These are phyloP conservation scores for Zostera marina DNA, from an alignment of 116 monocot genomes.

Conservation along the genomic window DNA sequence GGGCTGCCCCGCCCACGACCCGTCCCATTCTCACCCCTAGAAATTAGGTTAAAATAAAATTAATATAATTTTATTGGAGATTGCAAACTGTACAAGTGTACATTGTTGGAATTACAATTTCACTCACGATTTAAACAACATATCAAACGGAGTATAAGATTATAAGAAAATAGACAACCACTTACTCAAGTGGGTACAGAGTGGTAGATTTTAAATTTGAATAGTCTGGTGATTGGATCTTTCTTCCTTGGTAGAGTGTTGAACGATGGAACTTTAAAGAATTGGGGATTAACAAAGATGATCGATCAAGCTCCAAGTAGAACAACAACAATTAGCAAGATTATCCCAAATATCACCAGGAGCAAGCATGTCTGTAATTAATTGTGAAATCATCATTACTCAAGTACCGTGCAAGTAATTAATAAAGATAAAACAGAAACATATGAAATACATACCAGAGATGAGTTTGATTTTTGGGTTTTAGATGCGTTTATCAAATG, in stretches of 20 bases:
- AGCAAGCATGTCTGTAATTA: conserved; percentile 67
- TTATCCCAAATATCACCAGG: conserved; percentile 72
- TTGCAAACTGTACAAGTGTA: conserved; percentile 1
- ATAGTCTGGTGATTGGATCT: neutral
- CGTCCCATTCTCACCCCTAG: too few species aligned
- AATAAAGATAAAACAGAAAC: too few species aligned
- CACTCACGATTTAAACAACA: neutral
- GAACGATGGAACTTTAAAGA: neutral
- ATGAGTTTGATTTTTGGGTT: conserved; percentile 78
- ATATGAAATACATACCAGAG: conserved; percentile 37
- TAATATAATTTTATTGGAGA: neutral
- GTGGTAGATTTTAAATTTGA: too few species aligned
- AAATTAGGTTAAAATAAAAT: too few species aligned
- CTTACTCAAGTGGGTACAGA: neutral
- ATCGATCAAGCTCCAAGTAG: conserved; percentile 51
- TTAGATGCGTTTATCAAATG: conserved; percentile 68
- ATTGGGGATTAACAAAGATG: neutral
- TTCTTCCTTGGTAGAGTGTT: neutral
- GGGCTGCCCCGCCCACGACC: too few species aligned
- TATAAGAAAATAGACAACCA: neutral
- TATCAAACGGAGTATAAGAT: neutral
- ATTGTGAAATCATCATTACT: neutral
- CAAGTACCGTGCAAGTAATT: neutral
- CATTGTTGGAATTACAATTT: neutral
- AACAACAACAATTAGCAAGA: conserved; percentile 71